Conservation (phyloP, 805 yeast species). For the Tetrapisispora phaffii region DNA sequence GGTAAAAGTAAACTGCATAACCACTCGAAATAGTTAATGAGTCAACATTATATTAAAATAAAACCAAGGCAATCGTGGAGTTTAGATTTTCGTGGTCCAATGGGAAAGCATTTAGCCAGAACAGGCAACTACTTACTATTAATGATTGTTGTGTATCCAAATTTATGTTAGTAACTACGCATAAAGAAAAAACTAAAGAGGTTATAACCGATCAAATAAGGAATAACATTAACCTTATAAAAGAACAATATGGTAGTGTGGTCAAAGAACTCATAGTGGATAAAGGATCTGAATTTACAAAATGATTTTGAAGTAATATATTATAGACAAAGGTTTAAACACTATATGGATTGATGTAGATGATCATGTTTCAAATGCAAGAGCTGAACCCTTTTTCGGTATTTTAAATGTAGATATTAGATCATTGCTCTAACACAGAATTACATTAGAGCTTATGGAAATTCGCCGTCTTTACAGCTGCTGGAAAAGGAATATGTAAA, state of each 20-base stretch:
- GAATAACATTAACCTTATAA: constrained; percentile 1
- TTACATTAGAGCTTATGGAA: no score
- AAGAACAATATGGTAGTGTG: constrained; percentile 3
- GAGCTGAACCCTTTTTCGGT: constrained; percentile 7
- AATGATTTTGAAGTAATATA: not conserved
- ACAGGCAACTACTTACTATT: constrained; percentile 1
- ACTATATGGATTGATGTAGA: constrained; percentile 1
- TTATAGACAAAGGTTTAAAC: constrained; percentile 1
- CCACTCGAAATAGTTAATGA: constrained; percentile 5
- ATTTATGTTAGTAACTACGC: constrained; percentile 2
- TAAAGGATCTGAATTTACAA: constrained; percentile 6
- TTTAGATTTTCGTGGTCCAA: constrained; percentile 5
- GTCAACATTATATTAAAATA: constrained; percentile 1
- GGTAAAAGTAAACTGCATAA: not conserved
- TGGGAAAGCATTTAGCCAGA: not conserved
- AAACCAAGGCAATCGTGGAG: constrained; percentile 6
- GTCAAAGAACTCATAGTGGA: constrained; percentile 5
- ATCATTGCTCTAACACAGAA: no score
- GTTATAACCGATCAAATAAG: not conserved
- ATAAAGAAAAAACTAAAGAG: not conserved
- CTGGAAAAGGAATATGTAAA: no score
- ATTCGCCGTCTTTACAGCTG: no score
- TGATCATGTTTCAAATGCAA: constrained; percentile 7
- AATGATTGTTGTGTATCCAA: constrained; percentile 8
- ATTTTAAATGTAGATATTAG: no score